These are phyloP conservation scores for Sarcodon aspratus DNA, from an alignment of 768 basidiomycete genomes.

Conservation along the genomic window DNA sequence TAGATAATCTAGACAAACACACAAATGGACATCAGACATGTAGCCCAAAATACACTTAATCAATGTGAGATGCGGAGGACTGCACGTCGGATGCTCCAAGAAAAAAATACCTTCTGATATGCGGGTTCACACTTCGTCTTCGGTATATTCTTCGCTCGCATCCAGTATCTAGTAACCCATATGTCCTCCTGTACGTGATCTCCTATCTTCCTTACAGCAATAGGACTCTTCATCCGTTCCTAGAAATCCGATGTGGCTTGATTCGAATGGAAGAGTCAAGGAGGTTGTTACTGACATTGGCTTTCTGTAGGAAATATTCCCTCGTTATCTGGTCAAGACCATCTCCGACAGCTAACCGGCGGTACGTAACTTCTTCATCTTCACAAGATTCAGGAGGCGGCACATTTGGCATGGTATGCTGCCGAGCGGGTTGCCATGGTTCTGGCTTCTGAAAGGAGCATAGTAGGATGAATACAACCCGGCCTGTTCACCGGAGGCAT, in stretches of 20 bases:
- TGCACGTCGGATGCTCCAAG: neutral
- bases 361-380: slow-evolving; percentile 35
- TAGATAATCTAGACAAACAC: slow-evolving; percentile 14
- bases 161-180: slow-evolving; percentile 61
- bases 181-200: slow-evolving; percentile 33
- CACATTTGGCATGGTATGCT: slow-evolving; percentile 48
- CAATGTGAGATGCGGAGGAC: neutral
- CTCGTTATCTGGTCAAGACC: slow-evolving; percentile 12
- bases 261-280: neutral
- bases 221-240: slow-evolving; percentile 61
- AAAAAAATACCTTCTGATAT: slow-evolving; percentile 57
- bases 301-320: neutral
- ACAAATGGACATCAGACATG: slow-evolving; percentile 74
- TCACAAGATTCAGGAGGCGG: slow-evolving; percentile 52
- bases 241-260: slow-evolving; percentile 15
- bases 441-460: slow-evolving; percentile 82
- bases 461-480: slow-evolving; percentile 45
- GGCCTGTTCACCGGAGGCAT: no score
- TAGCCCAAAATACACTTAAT: slow-evolving; percentile 68
- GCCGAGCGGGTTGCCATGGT: slow-evolving; percentile 57
- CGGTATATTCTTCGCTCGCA: slow-evolving; percentile 60
- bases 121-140: slow-evolving; percentile 40
- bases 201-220: slow-evolving; percentile 48
- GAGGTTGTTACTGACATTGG: neutral
- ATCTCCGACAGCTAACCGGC: slow-evolving; percentile 19